Conservation (phyloP, 441 rosid genomes). For the Populus trichocarpa region DNA sequence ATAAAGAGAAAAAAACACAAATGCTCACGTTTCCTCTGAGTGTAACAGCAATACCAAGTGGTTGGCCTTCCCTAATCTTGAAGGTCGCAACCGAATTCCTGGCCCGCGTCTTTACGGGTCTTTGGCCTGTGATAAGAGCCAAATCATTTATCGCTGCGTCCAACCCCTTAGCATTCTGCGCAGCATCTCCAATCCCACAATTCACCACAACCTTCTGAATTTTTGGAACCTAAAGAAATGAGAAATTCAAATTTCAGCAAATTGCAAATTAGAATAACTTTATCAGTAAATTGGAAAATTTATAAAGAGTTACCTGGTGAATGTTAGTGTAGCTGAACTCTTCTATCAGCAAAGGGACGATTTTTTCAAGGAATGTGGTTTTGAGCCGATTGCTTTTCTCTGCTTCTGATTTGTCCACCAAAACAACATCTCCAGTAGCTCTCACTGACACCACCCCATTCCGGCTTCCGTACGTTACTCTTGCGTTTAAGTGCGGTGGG, state of each 20-base stretch:
- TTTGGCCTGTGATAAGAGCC: constrained; percentile 82
- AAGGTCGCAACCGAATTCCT: constrained; percentile 72
- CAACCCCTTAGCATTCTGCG: constrained; percentile 78
- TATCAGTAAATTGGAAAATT: not conserved
- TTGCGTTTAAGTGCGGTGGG: constrained; percentile 32
- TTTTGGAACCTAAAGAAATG: constrained; percentile 66
- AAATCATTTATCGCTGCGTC: constrained; percentile 82
- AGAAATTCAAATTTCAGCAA: not conserved
- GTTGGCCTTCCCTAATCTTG: constrained; percentile 86
- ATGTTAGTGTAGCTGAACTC: constrained; percentile 77
- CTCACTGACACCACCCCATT: constrained; percentile 41
- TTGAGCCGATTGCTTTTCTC: constrained; percentile 64
- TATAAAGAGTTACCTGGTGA: constrained; percentile 51
- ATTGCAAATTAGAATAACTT: not conserved
- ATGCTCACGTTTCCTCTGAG: constrained; percentile 78
- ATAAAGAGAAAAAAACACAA: not conserved
- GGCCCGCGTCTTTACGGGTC: constrained; percentile 82
- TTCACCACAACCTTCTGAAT: constrained; percentile 80
- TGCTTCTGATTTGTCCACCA: constrained; percentile 81
- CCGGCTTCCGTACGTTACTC: constrained; percentile 21
- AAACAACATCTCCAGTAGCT: constrained; percentile 46
- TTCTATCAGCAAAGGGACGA: constrained; percentile 73
- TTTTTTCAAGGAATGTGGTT: constrained; percentile 66
- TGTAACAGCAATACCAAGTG: constrained; percentile 81
- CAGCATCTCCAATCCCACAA: constrained; percentile 95